A percentile compares a stretch with the other conserved stretches of the same genome.
Evolutionary conservation across 2,329 filamentous ascomycete genomes (phyloP).

Genomic region (Alternaria panax): DNA sequence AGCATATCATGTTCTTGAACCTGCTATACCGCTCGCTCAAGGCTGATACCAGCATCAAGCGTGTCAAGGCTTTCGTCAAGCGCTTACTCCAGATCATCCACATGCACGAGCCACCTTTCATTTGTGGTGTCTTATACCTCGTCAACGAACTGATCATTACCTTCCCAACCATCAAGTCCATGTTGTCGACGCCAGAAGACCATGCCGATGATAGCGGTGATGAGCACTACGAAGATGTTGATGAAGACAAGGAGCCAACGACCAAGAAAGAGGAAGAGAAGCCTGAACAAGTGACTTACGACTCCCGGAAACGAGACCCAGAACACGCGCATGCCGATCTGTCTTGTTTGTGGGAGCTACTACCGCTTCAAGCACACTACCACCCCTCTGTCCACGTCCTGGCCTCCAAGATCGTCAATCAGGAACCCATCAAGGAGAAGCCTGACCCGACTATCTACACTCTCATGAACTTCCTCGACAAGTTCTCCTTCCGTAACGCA

Average conservation of each 20-base stretch:
- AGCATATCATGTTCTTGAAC: slow-evolving; percentile 94
- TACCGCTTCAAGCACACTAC: slow-evolving; percentile 82
- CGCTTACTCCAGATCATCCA: slow-evolving; percentile 86
- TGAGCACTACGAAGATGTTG: slow-evolving; percentile 73
- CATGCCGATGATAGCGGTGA: slow-evolving; percentile 79
- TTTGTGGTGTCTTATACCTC: slow-evolving; percentile 91
- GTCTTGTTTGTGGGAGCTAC: slow-evolving; percentile 91
- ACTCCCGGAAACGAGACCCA: slow-evolving; percentile 89
- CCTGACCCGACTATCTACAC: slow-evolving; percentile 90
- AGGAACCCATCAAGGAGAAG: slow-evolving; percentile 78
- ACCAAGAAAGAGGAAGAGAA: slow-evolving; percentile 27
- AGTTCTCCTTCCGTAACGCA: slow-evolving; percentile 96
- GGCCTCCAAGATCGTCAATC: slow-evolving; percentile 73
- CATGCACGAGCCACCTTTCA: slow-evolving; percentile 90
- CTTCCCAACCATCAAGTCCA: slow-evolving; percentile 79
- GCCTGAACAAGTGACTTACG: slow-evolving; percentile 62
- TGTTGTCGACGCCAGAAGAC: slow-evolving; percentile 73
- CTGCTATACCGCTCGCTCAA: slow-evolving; percentile 88
- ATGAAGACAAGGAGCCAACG: slow-evolving; percentile 50
- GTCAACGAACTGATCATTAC: slow-evolving; percentile 79
- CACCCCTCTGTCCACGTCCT: slow-evolving; percentile 92
- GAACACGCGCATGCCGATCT: slow-evolving; percentile 91
- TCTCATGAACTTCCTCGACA: slow-evolving; percentile 93
- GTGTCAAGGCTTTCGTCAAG: slow-evolving; percentile 96
- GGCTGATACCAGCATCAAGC: slow-evolving; percentile 85